Percentiles rank a stretch among this genome's conserved stretches.
Conservation (phyloP, 2,329 filamentous ascomycete species). For the Exserohilum rostratum region DNA sequence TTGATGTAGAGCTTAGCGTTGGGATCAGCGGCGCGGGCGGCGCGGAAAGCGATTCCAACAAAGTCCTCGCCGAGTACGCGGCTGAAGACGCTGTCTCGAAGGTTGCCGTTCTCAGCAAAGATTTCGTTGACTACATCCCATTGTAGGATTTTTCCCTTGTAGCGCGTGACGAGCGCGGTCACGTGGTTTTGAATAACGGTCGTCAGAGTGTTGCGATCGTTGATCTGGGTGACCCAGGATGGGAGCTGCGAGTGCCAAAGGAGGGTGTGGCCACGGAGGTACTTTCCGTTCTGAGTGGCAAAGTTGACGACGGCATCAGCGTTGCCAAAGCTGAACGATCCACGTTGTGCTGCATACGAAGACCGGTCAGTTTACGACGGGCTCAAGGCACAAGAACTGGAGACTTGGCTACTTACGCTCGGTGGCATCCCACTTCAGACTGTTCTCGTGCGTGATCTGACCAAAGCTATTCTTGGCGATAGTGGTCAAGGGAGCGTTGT, state of each 20-base stretch:
- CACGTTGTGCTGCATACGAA: slow-evolving; percentile 19
- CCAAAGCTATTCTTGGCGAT: slow-evolving; percentile 63
- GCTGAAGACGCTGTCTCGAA: slow-evolving; percentile 68
- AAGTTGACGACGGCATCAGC: slow-evolving; percentile 67
- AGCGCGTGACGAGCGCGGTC: slow-evolving; percentile 62
- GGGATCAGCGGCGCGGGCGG: slow-evolving; percentile 71
- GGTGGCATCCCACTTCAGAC: slow-evolving; percentile 71
- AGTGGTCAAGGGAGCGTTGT: slow-evolving; percentile 61
- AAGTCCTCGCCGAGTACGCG: slow-evolving; percentile 73
- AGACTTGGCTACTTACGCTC: slow-evolving; percentile 49
- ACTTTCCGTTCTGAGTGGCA: slow-evolving; percentile 61
- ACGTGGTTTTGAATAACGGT: slow-evolving; percentile 66
- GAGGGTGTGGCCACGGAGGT: slow-evolving; percentile 68
- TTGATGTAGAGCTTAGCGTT: slow-evolving; percentile 76
- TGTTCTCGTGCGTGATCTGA: slow-evolving; percentile 70
- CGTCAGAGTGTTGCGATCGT: slow-evolving; percentile 59
- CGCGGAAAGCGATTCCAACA: slow-evolving; percentile 71
- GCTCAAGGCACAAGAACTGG: not conserved
- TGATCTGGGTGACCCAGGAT: slow-evolving; percentile 64
- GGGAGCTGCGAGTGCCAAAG: slow-evolving; percentile 64
- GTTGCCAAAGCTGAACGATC: slow-evolving; percentile 61
- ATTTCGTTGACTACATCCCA: slow-evolving; percentile 56
- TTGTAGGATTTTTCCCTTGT: slow-evolving; percentile 67
- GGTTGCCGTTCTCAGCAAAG: slow-evolving; percentile 64
- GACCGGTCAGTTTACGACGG: not conserved